Conservation (phyloP, 352 stramenopile species). For the Peronosclerospora sorghi region DNA sequence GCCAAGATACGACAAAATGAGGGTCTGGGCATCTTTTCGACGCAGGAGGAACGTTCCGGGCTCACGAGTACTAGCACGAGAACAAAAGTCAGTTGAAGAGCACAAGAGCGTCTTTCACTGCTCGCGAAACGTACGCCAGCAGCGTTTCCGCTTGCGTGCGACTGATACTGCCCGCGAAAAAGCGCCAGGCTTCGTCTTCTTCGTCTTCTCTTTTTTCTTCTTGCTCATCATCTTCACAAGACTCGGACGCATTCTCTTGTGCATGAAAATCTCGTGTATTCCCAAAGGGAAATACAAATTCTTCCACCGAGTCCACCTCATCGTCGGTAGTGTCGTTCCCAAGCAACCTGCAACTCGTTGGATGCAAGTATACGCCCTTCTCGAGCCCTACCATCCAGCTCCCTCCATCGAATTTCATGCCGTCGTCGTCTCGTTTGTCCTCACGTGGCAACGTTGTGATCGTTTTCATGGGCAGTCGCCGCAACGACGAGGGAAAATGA, state of each 20-base stretch:
- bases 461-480: constrained; percentile 57
- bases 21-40: constrained; percentile 68
- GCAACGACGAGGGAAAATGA: constrained; percentile 48
- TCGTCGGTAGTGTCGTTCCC: constrained; percentile 52
- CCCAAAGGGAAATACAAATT: too few relatives aligned
- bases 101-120: neutral
- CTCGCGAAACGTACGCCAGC: constrained; percentile 29
- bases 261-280: constrained; percentile 18
- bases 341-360: constrained; percentile 61
- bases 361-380: constrained; percentile 62
- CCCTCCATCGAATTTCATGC: constrained; percentile 41
- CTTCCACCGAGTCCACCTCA: constrained; percentile 39
- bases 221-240: constrained; percentile 30
- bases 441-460: constrained; percentile 73
- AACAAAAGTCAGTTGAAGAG: neutral
- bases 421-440: constrained; percentile 35
- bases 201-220: constrained; percentile 30
- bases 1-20: constrained; percentile 75
- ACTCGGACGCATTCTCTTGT: constrained; percentile 24
- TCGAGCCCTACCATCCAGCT: constrained; percentile 77
- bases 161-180: constrained; percentile 73
- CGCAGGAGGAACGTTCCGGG: constrained; percentile 70
- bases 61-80: constrained; percentile 28
- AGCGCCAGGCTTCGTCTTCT: constrained; percentile 61
- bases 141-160: constrained; percentile 53